These are phyloP conservation scores for Daedaleopsis sinensis DNA, from an alignment of 768 basidiomycete species.

Conservation along the genomic window DNA sequence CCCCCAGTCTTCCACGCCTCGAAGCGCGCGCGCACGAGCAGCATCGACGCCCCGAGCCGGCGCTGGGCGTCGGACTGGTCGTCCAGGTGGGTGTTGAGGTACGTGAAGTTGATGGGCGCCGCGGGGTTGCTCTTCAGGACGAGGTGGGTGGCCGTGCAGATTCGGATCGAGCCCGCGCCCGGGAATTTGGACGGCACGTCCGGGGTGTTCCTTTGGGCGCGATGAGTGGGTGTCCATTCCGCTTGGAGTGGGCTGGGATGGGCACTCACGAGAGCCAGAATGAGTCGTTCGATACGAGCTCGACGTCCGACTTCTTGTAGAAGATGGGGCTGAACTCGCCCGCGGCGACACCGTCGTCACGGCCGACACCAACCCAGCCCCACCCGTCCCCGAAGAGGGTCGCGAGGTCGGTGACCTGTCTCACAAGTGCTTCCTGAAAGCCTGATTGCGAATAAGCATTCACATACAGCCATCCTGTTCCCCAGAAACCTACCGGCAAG, in stretches of 20 bases:
- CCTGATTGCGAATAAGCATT: constrained; percentile 31
- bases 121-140: constrained; percentile 21
- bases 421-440: constrained; percentile 56
- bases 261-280: constrained; percentile 58
- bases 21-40: constrained; percentile 51
- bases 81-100: constrained; percentile 60
- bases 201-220: constrained; percentile 44
- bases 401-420: constrained; percentile 59
- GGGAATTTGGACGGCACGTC: constrained; percentile 53
- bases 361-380: constrained; percentile 62
- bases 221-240: constrained; percentile 1
- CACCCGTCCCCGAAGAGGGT: constrained; percentile 56
- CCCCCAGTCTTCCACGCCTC: constrained; percentile 44
- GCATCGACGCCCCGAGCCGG: constrained; percentile 51
- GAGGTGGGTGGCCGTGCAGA: constrained; percentile 51
- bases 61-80: constrained; percentile 55
- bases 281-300: constrained; percentile 45
- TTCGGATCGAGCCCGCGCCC: constrained; percentile 50
- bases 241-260: not conserved
- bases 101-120: constrained; percentile 34
- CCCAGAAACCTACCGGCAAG: constrained; percentile 39
- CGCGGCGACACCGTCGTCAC: constrained; percentile 55
- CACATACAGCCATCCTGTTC: not conserved
- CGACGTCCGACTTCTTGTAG: constrained; percentile 50
- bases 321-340: constrained; percentile 70